These are phyloP conservation scores for Yarrowia divulgata DNA, from an alignment of 805 yeast genomes.

Conservation along the genomic window DNA sequence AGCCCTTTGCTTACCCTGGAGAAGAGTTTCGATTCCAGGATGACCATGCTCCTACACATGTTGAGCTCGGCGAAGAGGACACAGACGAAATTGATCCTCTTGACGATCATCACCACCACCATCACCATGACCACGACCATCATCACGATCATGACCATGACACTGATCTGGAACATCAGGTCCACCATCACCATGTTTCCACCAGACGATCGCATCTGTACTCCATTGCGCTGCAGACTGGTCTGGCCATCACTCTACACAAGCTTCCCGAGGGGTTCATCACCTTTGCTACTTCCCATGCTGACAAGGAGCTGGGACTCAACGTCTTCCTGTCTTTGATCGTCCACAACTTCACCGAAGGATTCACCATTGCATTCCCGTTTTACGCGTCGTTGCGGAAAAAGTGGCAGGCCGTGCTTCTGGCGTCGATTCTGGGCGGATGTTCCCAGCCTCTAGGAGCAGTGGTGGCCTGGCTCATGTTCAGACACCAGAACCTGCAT, in stretches of 20 bases:
- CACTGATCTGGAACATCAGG: slow-evolving; percentile 49
- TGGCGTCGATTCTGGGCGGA: slow-evolving; percentile 78
- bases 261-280: slow-evolving; percentile 96
- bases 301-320: slow-evolving; percentile 73
- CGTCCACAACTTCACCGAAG: slow-evolving; percentile 92
- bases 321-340: slow-evolving; percentile 84
- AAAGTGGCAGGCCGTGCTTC: slow-evolving; percentile 65
- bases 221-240: slow-evolving; percentile 89
- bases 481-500: slow-evolving; percentile 51
- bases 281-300: slow-evolving; percentile 76
- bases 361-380: slow-evolving; percentile 92
- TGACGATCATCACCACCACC: slow-evolving; percentile 37
- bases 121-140: slow-evolving; percentile 26
- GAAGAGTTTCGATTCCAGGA: slow-evolving; percentile 40
- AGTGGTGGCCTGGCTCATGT: slow-evolving; percentile 64
- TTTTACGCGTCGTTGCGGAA: slow-evolving; percentile 76
- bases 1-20: slow-evolving; percentile 40
- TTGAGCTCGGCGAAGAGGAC: background rate
- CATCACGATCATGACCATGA: slow-evolving; percentile 44
- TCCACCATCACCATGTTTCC: slow-evolving; percentile 79
- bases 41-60: slow-evolving; percentile 41
- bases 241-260: slow-evolving; percentile 84
- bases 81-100: slow-evolving; percentile 33
- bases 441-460: slow-evolving; percentile 93
- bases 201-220: slow-evolving; percentile 80